phyloP scores from a whole-genome alignment of 805 yeast species.

The Spathaspora boniae region DNA sequence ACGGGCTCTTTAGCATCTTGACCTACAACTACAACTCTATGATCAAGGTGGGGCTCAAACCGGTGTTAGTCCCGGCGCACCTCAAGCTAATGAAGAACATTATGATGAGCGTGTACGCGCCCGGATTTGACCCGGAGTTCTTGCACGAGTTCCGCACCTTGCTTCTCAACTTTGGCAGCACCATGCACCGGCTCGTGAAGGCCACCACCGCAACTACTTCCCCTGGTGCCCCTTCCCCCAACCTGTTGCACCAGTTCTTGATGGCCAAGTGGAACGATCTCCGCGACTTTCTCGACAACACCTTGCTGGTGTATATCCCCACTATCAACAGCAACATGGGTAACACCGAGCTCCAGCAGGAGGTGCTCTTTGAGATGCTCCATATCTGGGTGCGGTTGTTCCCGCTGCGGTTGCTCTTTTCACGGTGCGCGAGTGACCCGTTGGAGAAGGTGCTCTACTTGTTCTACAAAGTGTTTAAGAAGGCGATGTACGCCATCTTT shows the following conservation, averaged over 20 bases:
- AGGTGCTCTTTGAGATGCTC: constrained; percentile 30
- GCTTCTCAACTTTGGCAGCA: constrained; percentile 22
- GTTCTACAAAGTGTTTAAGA: constrained; percentile 30
- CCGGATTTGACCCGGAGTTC: constrained; percentile 31
- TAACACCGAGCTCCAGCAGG: constrained; percentile 29
- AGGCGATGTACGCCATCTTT: constrained; percentile 29
- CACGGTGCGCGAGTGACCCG: constrained; percentile 21
- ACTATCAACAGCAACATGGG: constrained; percentile 18
- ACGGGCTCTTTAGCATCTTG: constrained; percentile 37
- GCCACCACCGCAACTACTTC: too few relatives aligned
- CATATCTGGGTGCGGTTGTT: constrained; percentile 32
- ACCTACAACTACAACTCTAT: constrained; percentile 20
- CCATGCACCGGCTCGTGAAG: not conserved
- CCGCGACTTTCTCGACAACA: constrained; percentile 19
- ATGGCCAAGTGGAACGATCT: constrained; percentile 23
- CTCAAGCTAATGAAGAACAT: constrained; percentile 33
- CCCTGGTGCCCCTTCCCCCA: too few relatives aligned
- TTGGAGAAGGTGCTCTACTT: constrained; percentile 30
- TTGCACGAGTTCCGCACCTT: constrained; percentile 24
- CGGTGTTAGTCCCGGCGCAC: constrained; percentile 27
- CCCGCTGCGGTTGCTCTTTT: constrained; percentile 27
- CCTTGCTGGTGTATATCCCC: constrained; percentile 27
- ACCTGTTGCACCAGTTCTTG: constrained; percentile 5
- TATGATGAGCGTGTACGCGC: constrained; percentile 31
- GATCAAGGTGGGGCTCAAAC: constrained; percentile 12